Base-by-base conservation (phyloP, 1,139 yeast species). In the Yamadazyma dendronema region DNA sequence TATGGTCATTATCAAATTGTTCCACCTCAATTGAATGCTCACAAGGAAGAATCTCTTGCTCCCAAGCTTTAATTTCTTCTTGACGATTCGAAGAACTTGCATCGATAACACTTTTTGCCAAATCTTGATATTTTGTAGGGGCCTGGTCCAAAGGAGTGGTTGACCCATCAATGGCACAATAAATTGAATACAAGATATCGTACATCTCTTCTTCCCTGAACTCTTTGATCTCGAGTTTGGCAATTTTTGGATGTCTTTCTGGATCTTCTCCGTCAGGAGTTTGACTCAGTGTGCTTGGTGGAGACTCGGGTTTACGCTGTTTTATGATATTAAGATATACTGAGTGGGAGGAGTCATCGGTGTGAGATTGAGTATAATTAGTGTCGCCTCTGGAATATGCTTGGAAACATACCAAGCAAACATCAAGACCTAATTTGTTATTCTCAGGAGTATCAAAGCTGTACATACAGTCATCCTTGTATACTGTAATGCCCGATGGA, bases 11-110 rank as follows among this genome's bases (percentile, higher is more conserved):
- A 1, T 52, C 42, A 2, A 53, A 39, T 41, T 77, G 84, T 31
- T 62, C 53, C 32, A 86, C 64, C 12, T 67, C 71, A 29, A 71
- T 56, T 0, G 90, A 78, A 57, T 92, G 98, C 30, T 69, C 75
- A 58, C 98, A 92, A 0, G 96, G 80, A 11, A 70, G 57, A 25
- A 90, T 77, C 47, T 90, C 96, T 48, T 85, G 84, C 54, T 88
- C 94, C 99, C 99, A 92, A 3, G 95, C 83, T 50, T 81, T 79
- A 38, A 89, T 78, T 52, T 89, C 95, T 48, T 86, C 82, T 27
- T 77, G 74, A 37, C 77, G 71, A 16, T 75, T 69, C 9, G 81
- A 73, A 0, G 97, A 88, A 37, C 81, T 80, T 1, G 95, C 77
- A 4, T 58, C 59, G 38, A 87, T 49, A 4, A 92, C 76, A 2